These are phyloP conservation scores for Fagopyrum tataricum DNA, from an alignment of 148 eudicot species.

Conservation along the genomic window DNA sequence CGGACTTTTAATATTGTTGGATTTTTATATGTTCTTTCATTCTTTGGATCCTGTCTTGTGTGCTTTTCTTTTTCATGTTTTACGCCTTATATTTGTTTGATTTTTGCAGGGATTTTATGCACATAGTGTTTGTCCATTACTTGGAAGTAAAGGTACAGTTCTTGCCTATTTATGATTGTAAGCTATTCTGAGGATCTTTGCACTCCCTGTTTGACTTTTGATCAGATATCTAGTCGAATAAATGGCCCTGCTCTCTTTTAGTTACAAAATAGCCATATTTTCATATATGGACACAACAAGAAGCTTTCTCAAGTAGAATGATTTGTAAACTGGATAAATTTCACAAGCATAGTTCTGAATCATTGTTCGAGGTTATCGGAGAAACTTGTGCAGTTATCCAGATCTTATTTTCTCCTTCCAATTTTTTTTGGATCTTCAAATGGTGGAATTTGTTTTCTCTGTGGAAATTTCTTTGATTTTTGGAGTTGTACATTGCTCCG, in stretches of 20 bases:
- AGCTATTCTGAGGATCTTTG: background rate
- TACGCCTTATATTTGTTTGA: slow-evolving; percentile 10
- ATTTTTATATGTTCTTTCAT: background rate
- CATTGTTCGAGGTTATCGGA: background rate
- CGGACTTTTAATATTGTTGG: background rate
- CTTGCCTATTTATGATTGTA: background rate
- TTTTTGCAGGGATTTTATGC: slow-evolving; percentile 49
- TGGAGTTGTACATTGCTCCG: background rate
- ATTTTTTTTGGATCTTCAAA: background rate
- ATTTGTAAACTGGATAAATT: background rate
- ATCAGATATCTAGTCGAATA: background rate
- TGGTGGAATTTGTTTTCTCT: background rate
- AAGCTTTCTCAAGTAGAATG: background rate
- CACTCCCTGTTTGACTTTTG: too few species aligned
- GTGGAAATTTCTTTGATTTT: background rate
- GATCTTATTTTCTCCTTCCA: too few species aligned
- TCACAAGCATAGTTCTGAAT: background rate
- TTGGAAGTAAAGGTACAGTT: slow-evolving; percentile 47
- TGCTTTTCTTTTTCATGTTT: background rate
- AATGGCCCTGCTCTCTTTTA: background rate
- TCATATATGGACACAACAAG: background rate
- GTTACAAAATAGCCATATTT: background rate
- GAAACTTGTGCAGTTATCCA: too few species aligned
- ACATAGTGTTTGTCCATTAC: slow-evolving; percentile 61
- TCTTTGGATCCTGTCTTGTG: background rate